Evolutionary conservation across 257 asterid genomes (phyloP).

Genomic region (Euphrasia confusa): DNA sequence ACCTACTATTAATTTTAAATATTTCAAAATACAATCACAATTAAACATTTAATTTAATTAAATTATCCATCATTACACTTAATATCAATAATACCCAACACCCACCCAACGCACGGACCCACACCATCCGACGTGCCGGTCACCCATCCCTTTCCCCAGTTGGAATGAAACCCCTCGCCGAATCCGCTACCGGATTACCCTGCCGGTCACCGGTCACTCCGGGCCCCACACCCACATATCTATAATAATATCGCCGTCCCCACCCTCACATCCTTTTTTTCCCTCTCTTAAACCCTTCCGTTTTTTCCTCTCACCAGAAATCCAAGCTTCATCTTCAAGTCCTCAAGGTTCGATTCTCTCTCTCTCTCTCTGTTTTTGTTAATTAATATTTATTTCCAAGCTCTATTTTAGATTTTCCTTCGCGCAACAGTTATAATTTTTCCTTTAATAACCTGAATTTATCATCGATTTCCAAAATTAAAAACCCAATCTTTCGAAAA

Average conservation of each 20-base stretch:
- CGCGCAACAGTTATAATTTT: background rate
- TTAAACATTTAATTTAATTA: no score
- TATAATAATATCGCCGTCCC: background rate
- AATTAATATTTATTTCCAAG: background rate
- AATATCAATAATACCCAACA: no score
- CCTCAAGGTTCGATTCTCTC: slow-evolving; percentile 24
- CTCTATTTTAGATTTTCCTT: background rate
- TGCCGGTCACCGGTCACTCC: slow-evolving; percentile 21
- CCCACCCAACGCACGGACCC: background rate
- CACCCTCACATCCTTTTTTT: background rate
- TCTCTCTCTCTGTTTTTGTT: background rate
- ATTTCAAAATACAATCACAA: no score
- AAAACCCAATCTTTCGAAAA: background rate
- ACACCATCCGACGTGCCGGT: slow-evolving; percentile 52
- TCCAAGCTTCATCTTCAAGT: slow-evolving; percentile 6
- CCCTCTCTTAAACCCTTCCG: slow-evolving; percentile 13
- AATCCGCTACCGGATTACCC: slow-evolving; percentile 31
- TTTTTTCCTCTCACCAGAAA: background rate
- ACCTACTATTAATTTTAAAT: no score
- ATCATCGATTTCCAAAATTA: background rate
- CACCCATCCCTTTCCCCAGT: slow-evolving; percentile 32
- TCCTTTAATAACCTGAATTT: background rate
- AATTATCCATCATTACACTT: no score
- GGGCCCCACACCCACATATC: slow-evolving; percentile 24
- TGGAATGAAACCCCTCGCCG: slow-evolving; percentile 18